These are phyloP conservation scores for Blastocladiella emersonii DNA, from an alignment of 371 early-diverging fungal species.

Conservation along the genomic window DNA sequence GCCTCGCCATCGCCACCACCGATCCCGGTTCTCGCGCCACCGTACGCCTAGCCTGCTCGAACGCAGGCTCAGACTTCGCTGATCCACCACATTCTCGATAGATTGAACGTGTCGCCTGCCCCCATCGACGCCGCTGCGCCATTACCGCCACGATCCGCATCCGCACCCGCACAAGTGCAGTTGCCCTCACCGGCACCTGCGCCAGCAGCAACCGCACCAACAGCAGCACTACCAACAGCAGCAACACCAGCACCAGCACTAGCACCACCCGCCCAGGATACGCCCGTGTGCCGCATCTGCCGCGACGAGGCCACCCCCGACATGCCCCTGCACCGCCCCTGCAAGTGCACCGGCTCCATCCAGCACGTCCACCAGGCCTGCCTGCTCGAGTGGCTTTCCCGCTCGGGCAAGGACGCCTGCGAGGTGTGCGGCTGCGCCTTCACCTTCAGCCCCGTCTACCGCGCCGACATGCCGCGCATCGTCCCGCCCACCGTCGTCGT, in stretches of 20 bases:
- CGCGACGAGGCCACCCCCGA: slow-evolving; percentile 60
- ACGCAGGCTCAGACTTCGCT: too few relatives aligned
- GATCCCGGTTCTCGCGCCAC: too few relatives aligned
- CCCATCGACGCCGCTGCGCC: too few relatives aligned
- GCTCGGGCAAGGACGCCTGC: slow-evolving; percentile 64
- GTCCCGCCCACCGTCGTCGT: not conserved
- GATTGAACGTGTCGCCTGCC: too few relatives aligned
- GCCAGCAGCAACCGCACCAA: too few relatives aligned
- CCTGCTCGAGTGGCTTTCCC: slow-evolving; percentile 79
- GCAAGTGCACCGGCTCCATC: slow-evolving; percentile 89
- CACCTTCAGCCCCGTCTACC: slow-evolving; percentile 60
- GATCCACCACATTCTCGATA: too few relatives aligned
- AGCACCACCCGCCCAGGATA: not conserved
- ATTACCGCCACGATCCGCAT: too few relatives aligned
- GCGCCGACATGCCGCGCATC: not conserved
- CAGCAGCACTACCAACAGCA: too few relatives aligned
- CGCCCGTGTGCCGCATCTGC: slow-evolving; percentile 70
- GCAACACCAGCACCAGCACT: not conserved
- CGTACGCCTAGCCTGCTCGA: too few relatives aligned
- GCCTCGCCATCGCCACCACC: too few relatives aligned
- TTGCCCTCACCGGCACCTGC: too few relatives aligned
- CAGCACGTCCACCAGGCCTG: slow-evolving; percentile 79
- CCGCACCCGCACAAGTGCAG: too few relatives aligned
- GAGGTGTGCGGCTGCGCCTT: slow-evolving; percentile 81
- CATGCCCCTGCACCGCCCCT: slow-evolving; percentile 78